Conservation (phyloP, 2,329 filamentous ascomycete species). For the Pseudopithomyces chartarum region DNA sequence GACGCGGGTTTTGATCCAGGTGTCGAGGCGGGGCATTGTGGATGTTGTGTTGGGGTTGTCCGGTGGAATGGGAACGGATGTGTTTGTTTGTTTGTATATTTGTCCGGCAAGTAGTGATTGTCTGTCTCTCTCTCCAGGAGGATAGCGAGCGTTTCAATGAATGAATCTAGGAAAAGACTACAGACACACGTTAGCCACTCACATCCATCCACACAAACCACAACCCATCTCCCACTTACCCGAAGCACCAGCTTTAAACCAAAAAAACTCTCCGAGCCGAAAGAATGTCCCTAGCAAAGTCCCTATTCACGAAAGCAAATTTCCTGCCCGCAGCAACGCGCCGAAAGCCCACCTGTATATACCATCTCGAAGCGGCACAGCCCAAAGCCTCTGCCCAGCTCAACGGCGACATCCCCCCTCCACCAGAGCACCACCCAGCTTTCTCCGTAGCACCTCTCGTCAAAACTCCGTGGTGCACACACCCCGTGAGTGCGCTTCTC, state of each 20-base stretch:
- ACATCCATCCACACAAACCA: neutral
- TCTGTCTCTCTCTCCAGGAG: neutral
- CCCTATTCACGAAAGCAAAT: neutral
- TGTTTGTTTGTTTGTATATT: neutral
- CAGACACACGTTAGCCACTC: neutral
- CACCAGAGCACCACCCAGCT: neutral
- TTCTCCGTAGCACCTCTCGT: neutral
- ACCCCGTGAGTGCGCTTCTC: neutral
- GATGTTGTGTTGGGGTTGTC: neutral
- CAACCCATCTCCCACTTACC: neutral
- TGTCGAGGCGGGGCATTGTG: slow-evolving; percentile 16
- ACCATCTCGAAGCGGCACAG: slow-evolving; percentile 4
- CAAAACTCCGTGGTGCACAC: slow-evolving; percentile 3
- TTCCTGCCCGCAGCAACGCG: slow-evolving; percentile 2
- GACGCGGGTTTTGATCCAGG: slow-evolving; percentile 15
- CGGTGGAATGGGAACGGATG: neutral
- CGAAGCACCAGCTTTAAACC: neutral
- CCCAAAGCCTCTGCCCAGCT: neutral
- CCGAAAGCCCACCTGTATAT: neutral
- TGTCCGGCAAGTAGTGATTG: neutral
- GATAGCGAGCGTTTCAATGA: neutral
- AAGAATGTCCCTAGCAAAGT: neutral
- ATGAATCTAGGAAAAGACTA: slow-evolving; percentile 3
- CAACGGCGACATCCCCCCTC: neutral
- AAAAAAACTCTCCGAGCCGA: neutral